phyloP scores from a whole-genome alignment of 164 flowering plant species.

The Magnolia sinica region DNA sequence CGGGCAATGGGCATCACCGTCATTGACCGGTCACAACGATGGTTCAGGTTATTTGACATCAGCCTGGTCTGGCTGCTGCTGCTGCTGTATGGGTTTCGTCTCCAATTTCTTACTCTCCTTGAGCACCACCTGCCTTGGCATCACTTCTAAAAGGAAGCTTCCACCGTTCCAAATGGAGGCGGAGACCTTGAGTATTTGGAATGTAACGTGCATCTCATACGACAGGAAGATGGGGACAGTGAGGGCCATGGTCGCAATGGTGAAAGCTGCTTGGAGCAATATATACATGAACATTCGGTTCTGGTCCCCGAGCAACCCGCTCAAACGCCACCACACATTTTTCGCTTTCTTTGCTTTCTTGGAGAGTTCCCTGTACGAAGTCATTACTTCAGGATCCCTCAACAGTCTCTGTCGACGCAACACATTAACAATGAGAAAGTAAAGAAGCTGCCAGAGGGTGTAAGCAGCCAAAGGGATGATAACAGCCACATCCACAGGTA shows the following conservation, averaged over 20 bases:
- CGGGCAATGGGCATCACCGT: too few species aligned
- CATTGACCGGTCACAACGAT: neutral
- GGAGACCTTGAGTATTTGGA: constrained; percentile 85
- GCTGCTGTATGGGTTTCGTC: constrained; percentile 28
- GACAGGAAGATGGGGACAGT: constrained; percentile 93
- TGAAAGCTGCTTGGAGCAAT: constrained; percentile 72
- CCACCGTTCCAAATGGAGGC: constrained; percentile 95
- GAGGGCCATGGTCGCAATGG: constrained; percentile 88
- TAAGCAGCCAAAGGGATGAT: constrained; percentile 78
- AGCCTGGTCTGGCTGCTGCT: neutral
- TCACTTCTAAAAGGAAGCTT: constrained; percentile 84
- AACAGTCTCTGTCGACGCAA: constrained; percentile 83
- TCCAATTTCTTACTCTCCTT: constrained; percentile 83
- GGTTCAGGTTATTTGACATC: neutral
- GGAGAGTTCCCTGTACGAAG: constrained; percentile 98
- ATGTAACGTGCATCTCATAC: constrained; percentile 57
- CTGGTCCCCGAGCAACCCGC: constrained; percentile 91
- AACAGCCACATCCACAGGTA: constrained; percentile 85
- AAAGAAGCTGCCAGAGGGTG: constrained; percentile 82
- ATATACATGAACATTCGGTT: constrained; percentile 86
- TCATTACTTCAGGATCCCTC: constrained; percentile 98
- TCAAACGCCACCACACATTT: constrained; percentile 91
- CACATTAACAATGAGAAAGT: constrained; percentile 91
- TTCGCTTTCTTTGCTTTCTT: constrained; percentile 93
- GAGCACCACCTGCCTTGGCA: constrained; percentile 88